Evolutionary conservation across 2,329 filamentous ascomycete genomes (phyloP).

Genomic region (Colletotrichum cordylinicola): DNA sequence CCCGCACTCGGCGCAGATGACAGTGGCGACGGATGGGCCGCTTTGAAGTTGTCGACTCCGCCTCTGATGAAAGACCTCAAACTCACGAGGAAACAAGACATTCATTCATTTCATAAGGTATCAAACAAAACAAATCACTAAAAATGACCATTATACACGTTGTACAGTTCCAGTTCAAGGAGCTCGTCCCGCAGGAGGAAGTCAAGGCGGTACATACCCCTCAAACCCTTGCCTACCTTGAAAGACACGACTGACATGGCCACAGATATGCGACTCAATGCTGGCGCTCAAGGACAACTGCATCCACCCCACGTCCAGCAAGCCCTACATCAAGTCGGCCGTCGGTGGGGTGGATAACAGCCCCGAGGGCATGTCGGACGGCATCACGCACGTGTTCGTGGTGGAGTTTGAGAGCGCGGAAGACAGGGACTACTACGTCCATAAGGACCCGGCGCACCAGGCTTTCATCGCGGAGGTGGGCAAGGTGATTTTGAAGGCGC

Average conservation of each 20-base stretch:
- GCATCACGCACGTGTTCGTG: conserved; percentile 73
- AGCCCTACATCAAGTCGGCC: conserved; percentile 64
- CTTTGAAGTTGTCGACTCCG: not conserved
- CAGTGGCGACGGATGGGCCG: not conserved
- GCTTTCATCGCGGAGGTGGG: conserved; percentile 60
- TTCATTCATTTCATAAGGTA: no score
- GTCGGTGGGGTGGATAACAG: conserved; percentile 68
- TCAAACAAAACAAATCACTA: not conserved
- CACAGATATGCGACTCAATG: conserved; percentile 36
- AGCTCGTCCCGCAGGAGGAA: conserved; percentile 49
- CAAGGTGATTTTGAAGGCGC: conserved; percentile 54
- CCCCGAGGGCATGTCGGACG: conserved; percentile 63
- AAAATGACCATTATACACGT: conserved; percentile 71
- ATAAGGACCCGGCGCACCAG: conserved; percentile 67
- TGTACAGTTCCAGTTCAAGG: conserved; percentile 71
- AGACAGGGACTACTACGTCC: conserved; percentile 73
- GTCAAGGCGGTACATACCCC: conserved; percentile 58
- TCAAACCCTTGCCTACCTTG: not conserved
- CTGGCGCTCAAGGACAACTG: conserved; percentile 64
- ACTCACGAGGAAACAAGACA: not conserved
- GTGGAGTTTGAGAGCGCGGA: conserved; percentile 67
- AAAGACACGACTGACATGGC: not conserved
- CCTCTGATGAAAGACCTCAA: not conserved
- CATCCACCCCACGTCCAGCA: conserved; percentile 62
- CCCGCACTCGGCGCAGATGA: not conserved